Conservation (phyloP, 2,329 filamentous ascomycete genomes). For the Sarocladiaceae sp. region DNA sequence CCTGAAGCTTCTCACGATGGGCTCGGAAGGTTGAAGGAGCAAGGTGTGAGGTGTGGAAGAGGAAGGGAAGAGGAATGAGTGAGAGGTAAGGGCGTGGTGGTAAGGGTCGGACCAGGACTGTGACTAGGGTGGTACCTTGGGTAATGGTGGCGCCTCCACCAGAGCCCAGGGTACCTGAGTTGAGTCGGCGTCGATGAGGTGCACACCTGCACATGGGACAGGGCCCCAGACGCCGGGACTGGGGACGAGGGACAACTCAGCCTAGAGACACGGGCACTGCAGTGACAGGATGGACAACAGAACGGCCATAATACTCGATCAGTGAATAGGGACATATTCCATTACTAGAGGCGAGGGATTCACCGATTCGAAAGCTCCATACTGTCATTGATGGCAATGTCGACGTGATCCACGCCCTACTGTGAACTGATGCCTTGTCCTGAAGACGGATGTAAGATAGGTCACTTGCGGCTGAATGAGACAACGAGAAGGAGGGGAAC, state of each 20-base stretch:
- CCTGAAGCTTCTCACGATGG: constrained; percentile 5
- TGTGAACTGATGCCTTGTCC: too few species aligned
- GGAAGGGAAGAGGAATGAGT: constrained; percentile 8
- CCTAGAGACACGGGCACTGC: background rate
- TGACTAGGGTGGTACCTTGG: constrained; percentile 9
- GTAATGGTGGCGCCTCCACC: constrained; percentile 8
- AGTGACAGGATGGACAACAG: too few species aligned
- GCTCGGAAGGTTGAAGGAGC: constrained; percentile 3
- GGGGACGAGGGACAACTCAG: background rate
- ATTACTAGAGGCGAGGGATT: too few species aligned
- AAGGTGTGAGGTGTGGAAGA: constrained; percentile 8
- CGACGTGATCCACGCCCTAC: too few species aligned
- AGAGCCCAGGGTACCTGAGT: constrained; percentile 5
- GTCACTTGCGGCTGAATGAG: too few species aligned
- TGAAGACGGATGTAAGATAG: too few species aligned
- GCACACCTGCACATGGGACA: constrained; percentile 6
- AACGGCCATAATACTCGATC: too few species aligned
- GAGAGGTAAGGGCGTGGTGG: constrained; percentile 6
- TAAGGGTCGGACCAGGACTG: background rate
- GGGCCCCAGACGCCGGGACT: constrained; percentile 5
- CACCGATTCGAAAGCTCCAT: too few species aligned
- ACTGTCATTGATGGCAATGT: too few species aligned
- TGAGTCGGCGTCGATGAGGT: constrained; percentile 7
- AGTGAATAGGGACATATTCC: too few species aligned
- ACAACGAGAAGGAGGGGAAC: too few species aligned